Conservation (phyloP, 1,284 basidiomycete species). For the Kalmanozyma brasiliensis region DNA sequence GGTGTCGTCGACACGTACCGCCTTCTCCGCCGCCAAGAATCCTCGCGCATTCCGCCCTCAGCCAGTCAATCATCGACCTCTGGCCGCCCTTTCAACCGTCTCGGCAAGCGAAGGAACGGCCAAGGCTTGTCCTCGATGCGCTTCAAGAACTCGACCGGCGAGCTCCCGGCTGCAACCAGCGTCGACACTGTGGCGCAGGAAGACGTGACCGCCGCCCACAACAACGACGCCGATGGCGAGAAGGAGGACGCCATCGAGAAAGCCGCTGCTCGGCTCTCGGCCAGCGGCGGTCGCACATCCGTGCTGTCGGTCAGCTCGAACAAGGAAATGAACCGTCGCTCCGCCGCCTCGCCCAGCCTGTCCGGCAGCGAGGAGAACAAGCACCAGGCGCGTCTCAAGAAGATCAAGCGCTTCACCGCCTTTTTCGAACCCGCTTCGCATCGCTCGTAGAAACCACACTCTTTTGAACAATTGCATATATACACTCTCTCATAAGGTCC, state of each 20-base stretch:
- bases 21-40: conserved; percentile 71
- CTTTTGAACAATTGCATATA: too few species aligned
- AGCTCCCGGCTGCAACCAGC: conserved; percentile 38
- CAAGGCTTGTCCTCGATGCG: conserved; percentile 28
- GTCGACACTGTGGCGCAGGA: conserved; percentile 20
- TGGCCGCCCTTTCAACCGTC: conserved; percentile 50
- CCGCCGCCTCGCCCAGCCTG: conserved; percentile 40
- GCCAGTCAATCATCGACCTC: conserved; percentile 38
- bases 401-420: conserved; percentile 55
- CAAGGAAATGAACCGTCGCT: conserved; percentile 29
- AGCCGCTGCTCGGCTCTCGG: conserved; percentile 16
- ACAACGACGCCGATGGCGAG: conserved; percentile 9
- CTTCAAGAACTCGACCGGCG: conserved; percentile 22
- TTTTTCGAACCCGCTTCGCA: conserved; percentile 49
- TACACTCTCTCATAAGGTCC: too few species aligned
- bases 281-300: conserved; percentile 15
- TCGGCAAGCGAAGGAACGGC: conserved; percentile 47
- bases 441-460: too few species aligned
- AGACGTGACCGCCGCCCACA: conserved; percentile 1
- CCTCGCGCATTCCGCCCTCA: conserved; percentile 39
- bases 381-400: conserved; percentile 46
- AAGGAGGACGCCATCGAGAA: conserved; percentile 18
- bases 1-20: conserved; percentile 66
- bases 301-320: conserved; percentile 19
- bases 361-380: conserved; percentile 48